Evolutionary conservation across 169 alveolate species (phyloP).

Genomic region (Theileria sp.): DNA sequence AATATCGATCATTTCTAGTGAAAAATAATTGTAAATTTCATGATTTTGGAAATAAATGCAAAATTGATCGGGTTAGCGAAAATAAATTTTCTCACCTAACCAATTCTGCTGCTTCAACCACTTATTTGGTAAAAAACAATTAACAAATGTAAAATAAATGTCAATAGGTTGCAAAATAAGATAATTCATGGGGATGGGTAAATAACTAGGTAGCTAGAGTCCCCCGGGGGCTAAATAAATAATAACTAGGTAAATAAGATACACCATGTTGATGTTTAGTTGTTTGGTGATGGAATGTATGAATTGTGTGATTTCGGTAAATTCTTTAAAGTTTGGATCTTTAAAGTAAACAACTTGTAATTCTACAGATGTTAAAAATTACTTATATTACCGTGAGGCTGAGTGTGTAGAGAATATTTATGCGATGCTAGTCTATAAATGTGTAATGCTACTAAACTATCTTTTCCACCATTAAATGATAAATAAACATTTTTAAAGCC

Average conservation of each 20-base stretch:
- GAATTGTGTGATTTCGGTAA: conserved; percentile 43
- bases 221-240: too few relatives aligned
- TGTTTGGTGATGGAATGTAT: neutral
- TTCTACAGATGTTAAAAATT: neutral
- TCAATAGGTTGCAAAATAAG: too few relatives aligned
- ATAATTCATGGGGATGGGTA: too few relatives aligned
- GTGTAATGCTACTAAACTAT: conserved; percentile 73
- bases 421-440: conserved; percentile 69
- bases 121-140: neutral
- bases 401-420: conserved; percentile 14
- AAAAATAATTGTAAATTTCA: neutral
- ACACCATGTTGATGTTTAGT: conserved; percentile 22
- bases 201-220: too few relatives aligned
- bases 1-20: neutral
- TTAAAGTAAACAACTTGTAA: conserved; percentile 36
- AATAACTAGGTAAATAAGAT: too few relatives aligned
- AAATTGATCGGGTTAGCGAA: neutral
- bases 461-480: conserved; percentile 80
- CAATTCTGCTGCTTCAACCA: neutral
- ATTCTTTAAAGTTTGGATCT: conserved; percentile 22
- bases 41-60: neutral
- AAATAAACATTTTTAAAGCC: conserved; percentile 70
- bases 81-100: neutral
- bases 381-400: neutral
- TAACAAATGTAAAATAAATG: too few relatives aligned